Evolutionary conservation across 2,329 filamentous ascomycete species (phyloP).

Genomic region (Colletotrichum tropicale): DNA sequence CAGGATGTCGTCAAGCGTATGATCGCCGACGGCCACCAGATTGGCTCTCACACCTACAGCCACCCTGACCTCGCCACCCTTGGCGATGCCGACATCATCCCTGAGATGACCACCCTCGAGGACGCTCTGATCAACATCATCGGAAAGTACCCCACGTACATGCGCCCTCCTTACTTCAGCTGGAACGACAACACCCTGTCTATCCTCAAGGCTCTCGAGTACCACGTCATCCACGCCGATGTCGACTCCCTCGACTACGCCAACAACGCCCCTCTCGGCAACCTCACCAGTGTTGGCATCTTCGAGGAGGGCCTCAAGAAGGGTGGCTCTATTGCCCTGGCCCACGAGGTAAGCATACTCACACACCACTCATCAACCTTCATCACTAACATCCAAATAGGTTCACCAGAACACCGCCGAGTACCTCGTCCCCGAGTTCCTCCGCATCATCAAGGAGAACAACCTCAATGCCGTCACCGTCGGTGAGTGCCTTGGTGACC

Average conservation of each 20-base stretch:
- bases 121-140: constrained; percentile 47
- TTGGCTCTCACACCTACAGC: constrained; percentile 43
- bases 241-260: constrained; percentile 34
- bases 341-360: constrained; percentile 36
- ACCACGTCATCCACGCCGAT: constrained; percentile 20
- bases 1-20: constrained; percentile 44
- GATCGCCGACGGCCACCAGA: constrained; percentile 46
- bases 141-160: constrained; percentile 46
- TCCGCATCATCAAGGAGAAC: constrained; percentile 24
- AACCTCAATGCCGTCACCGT: constrained; percentile 41
- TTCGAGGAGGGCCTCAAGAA: constrained; percentile 34
- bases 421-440: constrained; percentile 20
- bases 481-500: constrained; percentile 51
- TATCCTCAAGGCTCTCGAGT: constrained; percentile 19
- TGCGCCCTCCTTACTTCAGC: constrained; percentile 45
- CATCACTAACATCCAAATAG: constrained; percentile 28
- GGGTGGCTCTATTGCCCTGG: constrained; percentile 43
- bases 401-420: constrained; percentile 23
- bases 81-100: constrained; percentile 32
- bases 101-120: constrained; percentile 50
- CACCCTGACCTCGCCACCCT: constrained; percentile 46
- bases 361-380: constrained; percentile 43
- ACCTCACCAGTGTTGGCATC: constrained; percentile 36
- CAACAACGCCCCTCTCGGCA: constrained; percentile 20
- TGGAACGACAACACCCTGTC: constrained; percentile 24